Evolutionary conservation across 768 basidiomycete genomes (phyloP).

Genomic region (Dentipellis sp.): DNA sequence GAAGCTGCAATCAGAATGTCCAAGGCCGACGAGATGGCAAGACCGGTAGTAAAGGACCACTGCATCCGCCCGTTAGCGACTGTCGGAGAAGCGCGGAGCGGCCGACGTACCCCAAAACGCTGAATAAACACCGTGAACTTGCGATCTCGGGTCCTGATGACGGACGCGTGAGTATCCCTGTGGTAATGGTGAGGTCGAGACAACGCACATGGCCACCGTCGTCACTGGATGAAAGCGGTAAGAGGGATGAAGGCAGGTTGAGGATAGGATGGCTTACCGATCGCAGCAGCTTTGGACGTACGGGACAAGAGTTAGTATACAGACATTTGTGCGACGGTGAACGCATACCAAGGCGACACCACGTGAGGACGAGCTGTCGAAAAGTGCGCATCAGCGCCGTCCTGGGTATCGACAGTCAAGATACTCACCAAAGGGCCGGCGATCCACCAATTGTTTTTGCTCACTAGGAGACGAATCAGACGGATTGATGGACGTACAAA

Average conservation of each 20-base stretch:
- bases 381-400: not conserved
- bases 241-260: not conserved
- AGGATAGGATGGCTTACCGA: constrained; percentile 4
- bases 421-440: constrained; percentile 5
- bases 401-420: not conserved
- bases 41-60: constrained; percentile 14
- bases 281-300: constrained; percentile 4
- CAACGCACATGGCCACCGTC: constrained; percentile 6
- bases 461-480: constrained; percentile 7
- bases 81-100: not conserved
- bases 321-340: not conserved
- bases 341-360: constrained; percentile 8
- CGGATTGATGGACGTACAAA: not conserved
- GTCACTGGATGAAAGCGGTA: constrained; percentile 2
- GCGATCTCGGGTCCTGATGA: constrained; percentile 2
- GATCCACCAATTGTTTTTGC: constrained; percentile 13
- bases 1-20: constrained; percentile 12
- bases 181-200: not conserved
- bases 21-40: constrained; percentile 8
- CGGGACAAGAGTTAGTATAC: not conserved
- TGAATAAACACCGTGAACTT: constrained; percentile 4
- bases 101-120: not conserved
- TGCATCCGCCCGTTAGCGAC: not conserved
- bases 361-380: constrained; percentile 1
- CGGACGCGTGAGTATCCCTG: not conserved